These are phyloP conservation scores for Suhomyces emberorum DNA, from an alignment of 805 yeast species.

Conservation along the genomic window DNA sequence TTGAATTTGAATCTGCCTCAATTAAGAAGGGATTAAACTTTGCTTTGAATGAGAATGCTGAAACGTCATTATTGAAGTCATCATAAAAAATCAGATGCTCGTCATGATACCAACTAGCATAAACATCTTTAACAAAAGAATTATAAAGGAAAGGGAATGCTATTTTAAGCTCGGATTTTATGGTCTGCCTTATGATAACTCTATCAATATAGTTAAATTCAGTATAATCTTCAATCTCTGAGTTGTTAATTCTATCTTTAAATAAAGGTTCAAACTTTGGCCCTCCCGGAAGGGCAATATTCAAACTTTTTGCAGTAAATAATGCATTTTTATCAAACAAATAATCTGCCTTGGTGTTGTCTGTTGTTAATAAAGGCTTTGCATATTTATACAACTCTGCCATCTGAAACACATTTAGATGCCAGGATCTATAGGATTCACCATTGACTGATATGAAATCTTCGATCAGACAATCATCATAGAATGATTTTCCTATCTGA, in stretches of 20 bases:
- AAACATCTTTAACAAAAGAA: slow-evolving; percentile 65
- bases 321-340: slow-evolving; percentile 78
- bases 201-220: slow-evolving; percentile 90
- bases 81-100: slow-evolving; percentile 53
- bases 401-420: slow-evolving; percentile 57
- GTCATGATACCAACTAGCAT: slow-evolving; percentile 59
- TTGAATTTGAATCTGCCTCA: too few species aligned
- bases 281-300: slow-evolving; percentile 88
- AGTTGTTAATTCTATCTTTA: slow-evolving; percentile 55
- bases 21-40: slow-evolving; percentile 52
- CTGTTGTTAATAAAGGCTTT: slow-evolving; percentile 64
- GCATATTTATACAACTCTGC: slow-evolving; percentile 64
- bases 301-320: slow-evolving; percentile 86
- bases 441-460: slow-evolving; percentile 60
- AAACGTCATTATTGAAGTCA: slow-evolving; percentile 45
- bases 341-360: slow-evolving; percentile 50
- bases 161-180: slow-evolving; percentile 79
- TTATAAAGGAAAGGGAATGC: slow-evolving; percentile 87
- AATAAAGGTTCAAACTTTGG: slow-evolving; percentile 90
- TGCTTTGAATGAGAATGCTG: slow-evolving; percentile 56
- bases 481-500: slow-evolving; percentile 74
- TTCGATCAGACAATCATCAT: slow-evolving; percentile 73
- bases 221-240: slow-evolving; percentile 71
- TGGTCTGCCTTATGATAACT: slow-evolving; percentile 72
- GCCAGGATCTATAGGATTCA: slow-evolving; percentile 74